Evolutionary conservation across 2,329 filamentous ascomycete species (phyloP).

Genomic region (Hypoxylon sp.): DNA sequence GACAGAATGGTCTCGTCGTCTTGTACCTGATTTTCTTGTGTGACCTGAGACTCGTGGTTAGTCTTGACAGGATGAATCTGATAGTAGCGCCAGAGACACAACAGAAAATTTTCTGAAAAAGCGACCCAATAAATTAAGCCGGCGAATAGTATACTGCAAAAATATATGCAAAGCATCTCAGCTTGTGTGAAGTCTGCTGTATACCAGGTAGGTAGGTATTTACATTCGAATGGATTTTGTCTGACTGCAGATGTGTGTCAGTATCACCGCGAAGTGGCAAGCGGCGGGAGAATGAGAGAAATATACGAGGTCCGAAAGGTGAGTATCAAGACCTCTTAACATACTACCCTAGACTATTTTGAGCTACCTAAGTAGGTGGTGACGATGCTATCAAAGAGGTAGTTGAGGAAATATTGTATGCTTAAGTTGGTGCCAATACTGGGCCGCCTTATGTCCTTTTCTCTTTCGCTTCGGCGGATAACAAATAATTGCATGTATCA

Average conservation of each 20-base stretch:
- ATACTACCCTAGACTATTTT: background rate
- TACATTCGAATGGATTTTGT: conserved; percentile 10
- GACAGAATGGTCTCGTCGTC: conserved; percentile 33
- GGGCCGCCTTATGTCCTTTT: background rate
- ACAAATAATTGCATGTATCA: conserved; percentile 28
- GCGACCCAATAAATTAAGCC: conserved; percentile 13
- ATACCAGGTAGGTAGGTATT: background rate
- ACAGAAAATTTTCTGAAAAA: conserved; percentile 28
- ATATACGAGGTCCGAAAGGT: background rate
- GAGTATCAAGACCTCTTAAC: background rate
- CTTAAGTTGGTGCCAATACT: background rate
- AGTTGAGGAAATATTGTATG: background rate
- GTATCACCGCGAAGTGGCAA: conserved; percentile 2
- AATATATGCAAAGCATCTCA: conserved; percentile 10
- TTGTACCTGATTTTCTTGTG: conserved; percentile 34
- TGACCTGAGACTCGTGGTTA: conserved; percentile 34
- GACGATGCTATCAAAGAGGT: conserved; percentile 1
- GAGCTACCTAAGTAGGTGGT: background rate
- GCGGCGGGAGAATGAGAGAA: background rate
- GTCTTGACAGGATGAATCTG: conserved; percentile 40
- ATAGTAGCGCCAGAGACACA: conserved; percentile 34
- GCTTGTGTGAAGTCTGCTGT: conserved; percentile 14
- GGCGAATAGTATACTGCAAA: conserved; percentile 22
- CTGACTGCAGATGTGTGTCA: conserved; percentile 16
- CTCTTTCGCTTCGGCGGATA: conserved; percentile 12